Conservation (phyloP, 1,139 yeast species). For the Kazachstania sp. region DNA sequence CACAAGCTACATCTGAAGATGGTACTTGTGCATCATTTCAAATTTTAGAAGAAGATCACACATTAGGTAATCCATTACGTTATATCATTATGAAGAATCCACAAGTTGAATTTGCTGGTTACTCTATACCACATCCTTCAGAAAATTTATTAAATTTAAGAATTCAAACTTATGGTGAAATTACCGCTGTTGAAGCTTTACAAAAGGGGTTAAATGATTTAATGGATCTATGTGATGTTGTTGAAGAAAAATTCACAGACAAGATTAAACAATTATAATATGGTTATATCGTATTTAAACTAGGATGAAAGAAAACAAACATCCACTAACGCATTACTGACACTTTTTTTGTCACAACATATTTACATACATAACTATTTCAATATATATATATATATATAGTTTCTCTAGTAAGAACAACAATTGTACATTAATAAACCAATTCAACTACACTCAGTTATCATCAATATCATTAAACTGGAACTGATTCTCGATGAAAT, state of each 20-base stretch:
- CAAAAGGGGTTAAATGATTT: conserved; percentile 87
- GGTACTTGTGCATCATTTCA: conserved; percentile 95
- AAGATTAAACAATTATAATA: conserved; percentile 39
- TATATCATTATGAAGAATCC: conserved; percentile 96
- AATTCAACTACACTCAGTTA: too few species aligned
- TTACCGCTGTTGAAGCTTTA: conserved; percentile 87
- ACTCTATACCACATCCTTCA: conserved; percentile 98
- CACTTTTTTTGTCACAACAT: background rate
- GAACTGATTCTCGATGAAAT: too few species aligned
- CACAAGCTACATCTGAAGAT: conserved; percentile 83
- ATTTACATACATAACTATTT: background rate
- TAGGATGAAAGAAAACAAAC: background rate
- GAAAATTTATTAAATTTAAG: conserved; percentile 83
- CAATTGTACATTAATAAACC: too few species aligned
- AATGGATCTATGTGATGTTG: conserved; percentile 70
- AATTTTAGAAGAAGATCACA: conserved; percentile 87
- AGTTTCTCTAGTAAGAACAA: too few species aligned
- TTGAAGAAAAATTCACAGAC: conserved; percentile 69
- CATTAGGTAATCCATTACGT: conserved; percentile 86
- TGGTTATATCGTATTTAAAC: background rate
- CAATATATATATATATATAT: too few species aligned
- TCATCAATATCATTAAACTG: too few species aligned
- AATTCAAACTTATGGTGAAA: conserved; percentile 84
- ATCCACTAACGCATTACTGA: background rate
- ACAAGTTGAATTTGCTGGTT: conserved; percentile 95